Conservation (phyloP, 169 alveolate genomes). For the Sarcocystis neurona region DNA sequence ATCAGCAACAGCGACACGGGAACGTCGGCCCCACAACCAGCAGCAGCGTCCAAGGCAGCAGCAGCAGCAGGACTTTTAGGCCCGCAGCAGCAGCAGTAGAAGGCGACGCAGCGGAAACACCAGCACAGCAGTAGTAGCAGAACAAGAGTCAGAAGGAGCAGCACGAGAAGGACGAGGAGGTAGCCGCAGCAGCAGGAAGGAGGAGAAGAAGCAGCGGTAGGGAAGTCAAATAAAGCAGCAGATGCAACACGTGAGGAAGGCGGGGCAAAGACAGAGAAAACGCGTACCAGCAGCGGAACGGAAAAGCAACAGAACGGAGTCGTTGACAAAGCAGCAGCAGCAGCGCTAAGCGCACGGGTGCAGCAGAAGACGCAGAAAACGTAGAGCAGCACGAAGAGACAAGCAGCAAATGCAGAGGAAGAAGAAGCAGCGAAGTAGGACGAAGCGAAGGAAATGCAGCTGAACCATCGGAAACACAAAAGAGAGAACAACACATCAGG, state of each 20-base stretch:
- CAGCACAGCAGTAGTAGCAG: too few species aligned
- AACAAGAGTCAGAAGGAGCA: background rate
- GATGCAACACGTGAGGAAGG: background rate
- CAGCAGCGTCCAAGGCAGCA: too few species aligned
- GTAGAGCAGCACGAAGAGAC: background rate
- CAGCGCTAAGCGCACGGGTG: constrained; percentile 31
- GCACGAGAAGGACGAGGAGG: constrained; percentile 16
- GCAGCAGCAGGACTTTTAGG: too few species aligned
- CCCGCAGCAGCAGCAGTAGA: too few species aligned
- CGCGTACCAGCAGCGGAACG: constrained; percentile 31
- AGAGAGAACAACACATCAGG: too few species aligned
- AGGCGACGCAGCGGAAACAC: too few species aligned
- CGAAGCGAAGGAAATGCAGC: background rate
- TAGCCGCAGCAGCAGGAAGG: constrained; percentile 29
- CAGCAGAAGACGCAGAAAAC: background rate
- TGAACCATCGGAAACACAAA: background rate
- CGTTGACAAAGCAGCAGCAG: constrained; percentile 26
- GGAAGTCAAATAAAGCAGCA: background rate
- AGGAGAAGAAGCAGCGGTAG: background rate
- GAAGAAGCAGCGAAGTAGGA: too few species aligned
- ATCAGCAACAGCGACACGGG: background rate
- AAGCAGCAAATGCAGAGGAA: background rate
- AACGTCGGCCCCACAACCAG: too few species aligned
- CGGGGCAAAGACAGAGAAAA: constrained; percentile 22
- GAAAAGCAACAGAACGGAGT: constrained; percentile 12